A percentile compares a stretch with the other conserved stretches of the same genome.
These are phyloP conservation scores for Xylaria telfairii DNA, from an alignment of 495 filamentous ascomycete species.

Conservation along the genomic window DNA sequence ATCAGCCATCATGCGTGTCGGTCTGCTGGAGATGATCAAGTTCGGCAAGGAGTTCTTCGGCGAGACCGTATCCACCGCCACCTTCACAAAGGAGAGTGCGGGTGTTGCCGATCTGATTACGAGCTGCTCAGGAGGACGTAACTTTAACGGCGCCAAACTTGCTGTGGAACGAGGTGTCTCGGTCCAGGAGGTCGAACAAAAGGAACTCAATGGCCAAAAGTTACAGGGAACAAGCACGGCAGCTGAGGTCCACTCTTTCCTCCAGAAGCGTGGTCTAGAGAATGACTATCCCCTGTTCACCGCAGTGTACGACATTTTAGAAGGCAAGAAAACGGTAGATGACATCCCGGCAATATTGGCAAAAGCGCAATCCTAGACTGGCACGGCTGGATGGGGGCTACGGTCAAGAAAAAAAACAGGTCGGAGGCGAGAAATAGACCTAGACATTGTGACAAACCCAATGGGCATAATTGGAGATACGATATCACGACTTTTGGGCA, in stretches of 20 bases:
- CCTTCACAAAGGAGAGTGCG: constrained; percentile 95
- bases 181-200: constrained; percentile 85
- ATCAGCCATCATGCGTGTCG: constrained; percentile 94
- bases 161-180: constrained; percentile 77
- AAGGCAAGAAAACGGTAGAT: constrained; percentile 63
- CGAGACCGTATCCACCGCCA: constrained; percentile 74
- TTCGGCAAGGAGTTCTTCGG: constrained; percentile 94
- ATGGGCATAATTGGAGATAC: not conserved
- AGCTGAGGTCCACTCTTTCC: constrained; percentile 84
- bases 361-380: constrained; percentile 34
- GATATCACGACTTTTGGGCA: constrained; percentile 21
- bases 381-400: constrained; percentile 8
- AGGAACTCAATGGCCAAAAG: constrained; percentile 95
- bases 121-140: constrained; percentile 86
- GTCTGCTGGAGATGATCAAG: constrained; percentile 91
- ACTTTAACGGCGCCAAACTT: constrained; percentile 92
- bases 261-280: constrained; percentile 78
- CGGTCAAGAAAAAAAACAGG: constrained; percentile 2
- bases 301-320: constrained; percentile 73
- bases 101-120: constrained; percentile 98
- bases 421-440: constrained; percentile 17
- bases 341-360: constrained; percentile 66
- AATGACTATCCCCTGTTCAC: constrained; percentile 90
- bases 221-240: constrained; percentile 93
- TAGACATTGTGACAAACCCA: not conserved